Base-by-base conservation (phyloP, 352 stramenopile genomes). In the Poterioochromonas sp. region DNA sequence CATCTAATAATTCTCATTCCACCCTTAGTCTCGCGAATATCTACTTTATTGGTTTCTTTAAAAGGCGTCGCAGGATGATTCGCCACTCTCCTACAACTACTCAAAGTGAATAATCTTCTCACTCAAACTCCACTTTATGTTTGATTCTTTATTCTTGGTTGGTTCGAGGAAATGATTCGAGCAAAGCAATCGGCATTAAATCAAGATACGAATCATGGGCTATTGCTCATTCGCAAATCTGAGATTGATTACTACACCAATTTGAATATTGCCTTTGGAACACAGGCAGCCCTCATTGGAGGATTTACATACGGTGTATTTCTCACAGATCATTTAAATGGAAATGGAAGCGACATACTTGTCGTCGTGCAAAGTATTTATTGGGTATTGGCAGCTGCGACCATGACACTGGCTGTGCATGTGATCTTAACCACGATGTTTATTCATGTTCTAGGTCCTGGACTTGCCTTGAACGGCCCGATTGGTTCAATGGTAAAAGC, bases 391-490 rank as follows among this genome's bases (percentile, higher is more conserved):
- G 5, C 54, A 29, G 26, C n/a, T 15, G n/a, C n/a, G 11, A 32
- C 54, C 5, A 65, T 65, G 3, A 22, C 54, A 65, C 11, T 22
- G 5, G 8, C 54, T 35, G 54, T 65, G 34, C 54, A 65, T 65
- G 54, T 65, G 26, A 65, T 65, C 54, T 35, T 65, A 39, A 65
- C 26, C 8, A 65, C 54, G 5, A 65, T 65, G 54, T 65, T 65
- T 12, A 12, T 65, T 12, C 54, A 65, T 5, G 34, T 39, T 15
- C 5, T 65, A 22, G 54, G 54, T 5, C 54, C 54, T 35, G 54
- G 54, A 39, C 26, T 65, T 5, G 54, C 54, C 5, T 22, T 65
- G n/a, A 32, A 65, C 26, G 54, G 54, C 5, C 54, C 54, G n/a
- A 15, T 65, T 12, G 54, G 54, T 39, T 65, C 54, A 39, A 65